Percentiles rank a stretch among this genome's conserved stretches.
phyloP scores from a whole-genome alignment of 2,329 filamentous ascomycete species.

The Botrytis aclada region DNA sequence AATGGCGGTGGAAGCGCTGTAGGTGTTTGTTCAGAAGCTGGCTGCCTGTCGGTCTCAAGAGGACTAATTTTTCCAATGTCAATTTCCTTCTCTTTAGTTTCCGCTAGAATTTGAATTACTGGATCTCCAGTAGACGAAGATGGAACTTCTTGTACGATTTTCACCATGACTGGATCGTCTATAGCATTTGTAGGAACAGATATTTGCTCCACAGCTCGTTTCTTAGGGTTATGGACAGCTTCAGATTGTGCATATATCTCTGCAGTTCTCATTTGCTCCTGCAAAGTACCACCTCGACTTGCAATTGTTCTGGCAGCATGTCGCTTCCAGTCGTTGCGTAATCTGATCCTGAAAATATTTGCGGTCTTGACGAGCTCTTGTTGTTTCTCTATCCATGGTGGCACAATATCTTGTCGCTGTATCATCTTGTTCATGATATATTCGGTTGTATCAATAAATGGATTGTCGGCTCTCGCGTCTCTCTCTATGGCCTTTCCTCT shows the following conservation, averaged over 20 bases:
- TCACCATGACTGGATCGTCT: conserved; percentile 49
- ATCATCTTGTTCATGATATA: conserved; percentile 99
- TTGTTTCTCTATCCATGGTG: conserved; percentile 98
- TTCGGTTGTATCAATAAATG: conserved; percentile 93
- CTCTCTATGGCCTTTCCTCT: conserved; percentile 75
- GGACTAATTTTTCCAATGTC: conserved; percentile 7
- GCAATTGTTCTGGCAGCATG: conserved; percentile 78
- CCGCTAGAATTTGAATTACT: conserved; percentile 24
- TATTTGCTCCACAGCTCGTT: conserved; percentile 46
- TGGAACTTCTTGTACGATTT: conserved; percentile 42
- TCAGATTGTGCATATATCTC: conserved; percentile 75
- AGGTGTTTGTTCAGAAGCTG: conserved; percentile 23
- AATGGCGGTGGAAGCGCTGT: conserved; percentile 57
- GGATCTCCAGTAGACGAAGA: conserved; percentile 21
- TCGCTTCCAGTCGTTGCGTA: conserved; percentile 80
- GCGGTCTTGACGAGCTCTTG: conserved; percentile 76
- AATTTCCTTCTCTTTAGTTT: conserved; percentile 23
- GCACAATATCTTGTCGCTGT: conserved; percentile 89
- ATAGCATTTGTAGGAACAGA: conserved; percentile 47
- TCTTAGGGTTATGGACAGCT: conserved; percentile 57
- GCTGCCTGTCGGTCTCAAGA: conserved; percentile 11
- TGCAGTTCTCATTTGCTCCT: conserved; percentile 69
- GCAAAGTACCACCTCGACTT: conserved; percentile 69
- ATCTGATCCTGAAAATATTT: conserved; percentile 65
- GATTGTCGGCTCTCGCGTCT: conserved; percentile 79